Evolutionary conservation across 805 yeast genomes (phyloP), one percentile per base, ranked within the genome.

Genomic region (Wickerhamiella sergipiensis): DNA sequence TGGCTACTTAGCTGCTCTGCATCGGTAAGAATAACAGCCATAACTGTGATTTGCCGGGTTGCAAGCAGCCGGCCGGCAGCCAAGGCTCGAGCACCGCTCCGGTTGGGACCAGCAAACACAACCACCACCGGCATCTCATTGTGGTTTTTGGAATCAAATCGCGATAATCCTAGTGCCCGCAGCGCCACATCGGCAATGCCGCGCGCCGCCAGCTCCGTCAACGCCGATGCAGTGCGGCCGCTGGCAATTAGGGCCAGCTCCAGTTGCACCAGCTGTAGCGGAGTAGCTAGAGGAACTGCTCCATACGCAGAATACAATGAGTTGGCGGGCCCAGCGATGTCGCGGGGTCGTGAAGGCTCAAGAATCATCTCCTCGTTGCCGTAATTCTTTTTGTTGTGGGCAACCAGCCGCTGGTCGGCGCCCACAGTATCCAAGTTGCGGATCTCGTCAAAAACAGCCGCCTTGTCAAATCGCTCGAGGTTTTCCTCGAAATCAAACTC

Each of bases 401-500:
- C 80, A 6, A 85, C 95, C 45, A 86, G 71, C 57, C 95, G 72
- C 43, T 76, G 72, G 13, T 73, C 69, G 1, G 82, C 81, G 40
- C 74, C 77, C 17, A 78, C 71, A 18, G 71, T 73, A 61, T 88
- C 96, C 50, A 71, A 68, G 54, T 73, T 73, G 48, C 78, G 79
- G 60, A 89, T 75, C 61, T 86, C 87, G 47, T 83, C 84, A 64
- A 89, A 83, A 3, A 88, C 90, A 6, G 80, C 72, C 52, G 73
- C 70, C 64, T 89, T 89, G 64, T 89, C 92, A 61, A 89, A 89
- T 71, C 80, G 79, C 22, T 81, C 81, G 55, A 89, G 72, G 61
- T 84, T 85, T 13, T 85, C 81, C 50, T 79, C 85, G 65, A 89
- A 89, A 64, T 89, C 96, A 66, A 89, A 89, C 55, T 87, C 96